These are phyloP conservation scores for Stenocarpella maydis DNA, from an alignment of 2,329 filamentous ascomycete species.

Conservation along the genomic window DNA sequence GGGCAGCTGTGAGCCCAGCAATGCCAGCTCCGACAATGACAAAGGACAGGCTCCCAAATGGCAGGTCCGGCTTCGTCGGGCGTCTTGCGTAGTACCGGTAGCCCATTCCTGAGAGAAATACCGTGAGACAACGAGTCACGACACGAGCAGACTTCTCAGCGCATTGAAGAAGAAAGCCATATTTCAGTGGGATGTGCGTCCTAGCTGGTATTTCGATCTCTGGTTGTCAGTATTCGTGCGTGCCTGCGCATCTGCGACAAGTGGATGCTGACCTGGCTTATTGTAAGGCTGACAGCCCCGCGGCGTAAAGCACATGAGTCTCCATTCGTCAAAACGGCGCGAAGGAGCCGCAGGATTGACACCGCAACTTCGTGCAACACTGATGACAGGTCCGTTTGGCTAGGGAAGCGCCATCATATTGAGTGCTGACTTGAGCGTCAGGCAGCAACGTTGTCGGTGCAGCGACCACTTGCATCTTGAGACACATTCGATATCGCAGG, in stretches of 20 bases:
- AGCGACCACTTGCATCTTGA: no score
- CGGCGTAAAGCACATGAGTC: background rate
- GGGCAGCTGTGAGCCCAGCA: constrained; percentile 1
- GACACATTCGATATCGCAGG: no score
- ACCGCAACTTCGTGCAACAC: no score
- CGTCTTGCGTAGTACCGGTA: constrained; percentile 11
- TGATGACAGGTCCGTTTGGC: no score
- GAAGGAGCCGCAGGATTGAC: background rate
- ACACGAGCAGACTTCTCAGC: background rate
- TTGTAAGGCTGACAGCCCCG: background rate
- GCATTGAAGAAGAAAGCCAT: background rate
- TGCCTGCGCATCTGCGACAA: background rate
- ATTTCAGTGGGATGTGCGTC: background rate
- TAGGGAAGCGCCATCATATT: no score
- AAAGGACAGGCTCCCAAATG: background rate
- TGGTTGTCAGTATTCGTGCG: background rate
- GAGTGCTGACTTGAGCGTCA: no score
- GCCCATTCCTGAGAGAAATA: background rate
- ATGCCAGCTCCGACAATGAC: constrained; percentile 13
- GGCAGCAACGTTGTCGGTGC: no score
- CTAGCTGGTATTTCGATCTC: background rate
- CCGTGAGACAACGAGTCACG: background rate
- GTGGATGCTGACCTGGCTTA: constrained; percentile 1
- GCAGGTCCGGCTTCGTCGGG: constrained; percentile 13
- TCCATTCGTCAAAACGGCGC: background rate